Conservation (phyloP, 2,329 filamentous ascomycete species). For the Geoglossum cookeanum region DNA sequence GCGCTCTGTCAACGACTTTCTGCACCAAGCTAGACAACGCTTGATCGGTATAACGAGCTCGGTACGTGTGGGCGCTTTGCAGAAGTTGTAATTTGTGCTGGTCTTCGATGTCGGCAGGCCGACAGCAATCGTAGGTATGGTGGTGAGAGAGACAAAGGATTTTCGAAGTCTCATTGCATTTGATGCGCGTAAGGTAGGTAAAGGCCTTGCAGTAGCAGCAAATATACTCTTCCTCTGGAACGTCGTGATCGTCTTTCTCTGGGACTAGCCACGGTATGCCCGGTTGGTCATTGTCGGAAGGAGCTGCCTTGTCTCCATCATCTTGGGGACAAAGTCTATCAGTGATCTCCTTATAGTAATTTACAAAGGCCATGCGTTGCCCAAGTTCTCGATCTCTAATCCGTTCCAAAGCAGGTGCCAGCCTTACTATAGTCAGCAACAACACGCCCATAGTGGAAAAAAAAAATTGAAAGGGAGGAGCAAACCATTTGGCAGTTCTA, state of each 20-base stretch:
- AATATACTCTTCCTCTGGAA: constrained; percentile 81
- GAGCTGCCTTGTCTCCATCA: constrained; percentile 13
- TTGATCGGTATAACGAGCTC: constrained; percentile 44
- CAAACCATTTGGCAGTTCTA: constrained; percentile 70
- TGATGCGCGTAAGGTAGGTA: constrained; percentile 76
- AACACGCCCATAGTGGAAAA: too few relatives aligned
- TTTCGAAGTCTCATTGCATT: constrained; percentile 65
- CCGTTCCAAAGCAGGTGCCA: constrained; percentile 67
- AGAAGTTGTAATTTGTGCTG: constrained; percentile 50
- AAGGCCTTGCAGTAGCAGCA: constrained; percentile 86
- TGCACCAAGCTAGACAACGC: constrained; percentile 45
- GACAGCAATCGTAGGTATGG: constrained; percentile 64
- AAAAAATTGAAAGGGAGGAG: too few relatives aligned
- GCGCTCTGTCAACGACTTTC: constrained; percentile 72
- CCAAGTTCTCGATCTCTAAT: constrained; percentile 55
- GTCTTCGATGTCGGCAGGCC: constrained; percentile 44
- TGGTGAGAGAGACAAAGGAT: constrained; percentile 69
- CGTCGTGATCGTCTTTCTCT: constrained; percentile 34
- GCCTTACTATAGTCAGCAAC: constrained; percentile 10
- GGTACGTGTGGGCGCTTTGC: constrained; percentile 39
- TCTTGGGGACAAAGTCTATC: constrained; percentile 10
- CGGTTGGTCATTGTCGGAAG: constrained; percentile 14
- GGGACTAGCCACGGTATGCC: constrained; percentile 9
- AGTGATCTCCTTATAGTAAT: constrained; percentile 32
- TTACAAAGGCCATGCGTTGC: constrained; percentile 48